Conservation (phyloP, 352 stramenopile genomes). For the Globisporangium nagaii region DNA sequence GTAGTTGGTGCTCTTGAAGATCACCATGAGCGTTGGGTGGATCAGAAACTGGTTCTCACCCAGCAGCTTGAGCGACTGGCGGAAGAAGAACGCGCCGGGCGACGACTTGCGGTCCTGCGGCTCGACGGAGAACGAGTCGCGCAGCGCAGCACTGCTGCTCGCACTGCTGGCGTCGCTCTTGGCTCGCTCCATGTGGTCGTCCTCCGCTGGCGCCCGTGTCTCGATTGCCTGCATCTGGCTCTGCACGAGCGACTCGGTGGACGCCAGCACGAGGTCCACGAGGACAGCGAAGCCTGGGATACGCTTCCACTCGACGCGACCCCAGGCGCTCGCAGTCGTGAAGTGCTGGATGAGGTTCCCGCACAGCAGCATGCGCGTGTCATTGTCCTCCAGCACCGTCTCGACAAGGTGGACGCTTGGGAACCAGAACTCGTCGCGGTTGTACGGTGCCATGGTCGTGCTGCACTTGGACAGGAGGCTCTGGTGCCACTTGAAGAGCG, state of each 20-base stretch:
- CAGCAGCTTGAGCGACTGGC: slow-evolving; percentile 52
- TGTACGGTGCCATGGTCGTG: slow-evolving; percentile 29
- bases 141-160: neutral
- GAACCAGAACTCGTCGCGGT: slow-evolving; percentile 43
- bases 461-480: slow-evolving; percentile 48
- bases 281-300: slow-evolving; percentile 48
- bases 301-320: slow-evolving; percentile 57
- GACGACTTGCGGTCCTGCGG: slow-evolving; percentile 18
- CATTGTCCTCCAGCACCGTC: slow-evolving; percentile 26
- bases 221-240: slow-evolving; percentile 38
- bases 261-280: slow-evolving; percentile 31
- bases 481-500: slow-evolving; percentile 54
- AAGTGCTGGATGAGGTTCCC: slow-evolving; percentile 59
- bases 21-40: slow-evolving; percentile 50
- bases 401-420: slow-evolving; percentile 21
- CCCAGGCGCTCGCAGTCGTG: slow-evolving; percentile 26
- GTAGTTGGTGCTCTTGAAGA: slow-evolving; percentile 64
- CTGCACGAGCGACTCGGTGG: slow-evolving; percentile 35
- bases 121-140: slow-evolving; percentile 35
- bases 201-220: slow-evolving; percentile 20
- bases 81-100: slow-evolving; percentile 37
- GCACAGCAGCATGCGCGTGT: slow-evolving; percentile 37
- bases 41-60: slow-evolving; percentile 39
- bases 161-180: slow-evolving; percentile 19
- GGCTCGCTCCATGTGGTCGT: slow-evolving; percentile 25